Evolutionary conservation across 2,329 filamentous ascomycete genomes (phyloP).

Genomic region (Fusarium ambrosium): DNA sequence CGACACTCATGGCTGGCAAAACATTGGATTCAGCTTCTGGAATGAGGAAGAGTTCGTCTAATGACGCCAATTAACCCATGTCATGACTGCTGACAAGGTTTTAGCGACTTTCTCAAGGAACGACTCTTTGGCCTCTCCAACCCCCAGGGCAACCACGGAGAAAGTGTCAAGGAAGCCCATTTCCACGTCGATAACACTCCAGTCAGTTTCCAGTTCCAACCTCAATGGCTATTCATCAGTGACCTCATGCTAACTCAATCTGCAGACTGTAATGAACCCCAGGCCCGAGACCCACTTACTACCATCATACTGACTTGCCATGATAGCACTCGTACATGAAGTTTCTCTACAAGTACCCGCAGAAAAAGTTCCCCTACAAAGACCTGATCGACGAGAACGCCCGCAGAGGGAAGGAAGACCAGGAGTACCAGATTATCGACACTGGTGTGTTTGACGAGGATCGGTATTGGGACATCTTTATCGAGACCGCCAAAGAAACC

Average conservation of each 20-base stretch:
- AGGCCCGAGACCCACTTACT: neutral
- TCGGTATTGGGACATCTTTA: conserved; percentile 96
- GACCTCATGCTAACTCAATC: conserved; percentile 39
- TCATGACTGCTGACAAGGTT: conserved; percentile 55
- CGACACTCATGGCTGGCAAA: conserved; percentile 90
- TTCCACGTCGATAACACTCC: conserved; percentile 97
- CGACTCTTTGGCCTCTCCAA: conserved; percentile 95
- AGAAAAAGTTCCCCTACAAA: conserved; percentile 91
- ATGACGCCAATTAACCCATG: neutral
- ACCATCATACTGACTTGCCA: conserved; percentile 26
- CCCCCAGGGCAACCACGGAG: conserved; percentile 96
- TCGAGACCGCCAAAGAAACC: conserved; percentile 95
- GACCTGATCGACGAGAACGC: conserved; percentile 89
- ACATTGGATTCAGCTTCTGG: conserved; percentile 97
- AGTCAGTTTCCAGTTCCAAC: conserved; percentile 52
- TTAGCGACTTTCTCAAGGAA: conserved; percentile 92
- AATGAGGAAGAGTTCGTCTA: conserved; percentile 87
- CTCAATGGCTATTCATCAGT: neutral
- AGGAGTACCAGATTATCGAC: conserved; percentile 92
- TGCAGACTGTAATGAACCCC: conserved; percentile 59
- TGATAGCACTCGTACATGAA: conserved; percentile 97
- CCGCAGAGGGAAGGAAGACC: conserved; percentile 78
- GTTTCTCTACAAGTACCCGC: conserved; percentile 97
- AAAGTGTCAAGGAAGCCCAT: conserved; percentile 96
- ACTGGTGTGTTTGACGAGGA: conserved; percentile 90